These are phyloP conservation scores for Sclerotinia spermophila DNA, from an alignment of 2,329 filamentous ascomycete genomes.

Conservation along the genomic window DNA sequence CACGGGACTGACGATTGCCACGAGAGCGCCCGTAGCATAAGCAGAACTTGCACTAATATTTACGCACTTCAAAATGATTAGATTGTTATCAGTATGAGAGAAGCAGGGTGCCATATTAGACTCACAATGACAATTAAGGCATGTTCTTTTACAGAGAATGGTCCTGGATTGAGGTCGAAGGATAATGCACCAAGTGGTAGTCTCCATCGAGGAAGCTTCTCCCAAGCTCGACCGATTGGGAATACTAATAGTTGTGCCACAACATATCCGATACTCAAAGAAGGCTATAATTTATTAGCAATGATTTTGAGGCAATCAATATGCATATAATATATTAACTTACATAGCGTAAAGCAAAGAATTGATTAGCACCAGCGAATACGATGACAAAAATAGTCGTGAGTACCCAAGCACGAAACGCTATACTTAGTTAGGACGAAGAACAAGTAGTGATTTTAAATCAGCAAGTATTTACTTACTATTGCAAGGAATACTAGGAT, in stretches of 20 bases:
- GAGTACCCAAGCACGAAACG: slow-evolving; percentile 61
- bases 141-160: slow-evolving; percentile 65
- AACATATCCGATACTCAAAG: slow-evolving; percentile 23
- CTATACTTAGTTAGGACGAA: neutral
- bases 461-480: neutral
- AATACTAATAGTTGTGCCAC: slow-evolving; percentile 28
- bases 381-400: slow-evolving; percentile 41
- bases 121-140: slow-evolving; percentile 55
- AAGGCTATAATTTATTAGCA: slow-evolving; percentile 18
- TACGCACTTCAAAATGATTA: slow-evolving; percentile 46
- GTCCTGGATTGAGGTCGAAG: slow-evolving; percentile 51
- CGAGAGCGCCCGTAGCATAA: slow-evolving; percentile 50
- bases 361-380: slow-evolving; percentile 24
- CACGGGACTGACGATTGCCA: slow-evolving; percentile 47
- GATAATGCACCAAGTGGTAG: slow-evolving; percentile 41
- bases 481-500: neutral
- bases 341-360: slow-evolving; percentile 25
- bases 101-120: neutral
- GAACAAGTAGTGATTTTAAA: neutral
- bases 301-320: neutral
- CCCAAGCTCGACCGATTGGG: slow-evolving; percentile 50
- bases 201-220: slow-evolving; percentile 49
- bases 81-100: slow-evolving; percentile 31
- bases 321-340: neutral
- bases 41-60: slow-evolving; percentile 38